Percentiles rank a stretch among this genome's conserved stretches.
phyloP scores from a whole-genome alignment of 768 basidiomycete species.

The Mycena crocata region DNA sequence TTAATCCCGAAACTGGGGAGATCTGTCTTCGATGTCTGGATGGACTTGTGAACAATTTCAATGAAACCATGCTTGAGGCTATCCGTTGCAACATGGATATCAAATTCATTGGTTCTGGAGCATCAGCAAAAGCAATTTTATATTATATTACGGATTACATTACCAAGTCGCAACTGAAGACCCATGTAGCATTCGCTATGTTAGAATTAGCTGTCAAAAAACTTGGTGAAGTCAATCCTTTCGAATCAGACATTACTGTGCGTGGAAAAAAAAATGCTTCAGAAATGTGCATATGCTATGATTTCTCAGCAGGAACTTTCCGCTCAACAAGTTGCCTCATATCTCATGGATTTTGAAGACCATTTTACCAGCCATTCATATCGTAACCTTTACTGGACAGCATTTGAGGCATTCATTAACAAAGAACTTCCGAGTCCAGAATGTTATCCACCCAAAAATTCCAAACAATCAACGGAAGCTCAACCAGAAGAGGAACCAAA shows the following conservation, averaged over 20 bases:
- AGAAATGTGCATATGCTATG: slow-evolving; percentile 40
- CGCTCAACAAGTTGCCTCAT: slow-evolving; percentile 41
- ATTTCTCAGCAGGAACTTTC: slow-evolving; percentile 39
- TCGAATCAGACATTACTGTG: background rate
- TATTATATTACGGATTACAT: slow-evolving; percentile 53
- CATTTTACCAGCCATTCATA: slow-evolving; percentile 44
- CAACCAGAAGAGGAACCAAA: background rate
- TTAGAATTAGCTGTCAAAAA: slow-evolving; percentile 31
- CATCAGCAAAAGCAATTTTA: slow-evolving; percentile 42
- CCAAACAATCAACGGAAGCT: background rate
- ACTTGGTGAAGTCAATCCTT: slow-evolving; percentile 25
- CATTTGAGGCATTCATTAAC: slow-evolving; percentile 16
- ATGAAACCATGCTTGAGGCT: slow-evolving; percentile 25
- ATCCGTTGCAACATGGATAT: slow-evolving; percentile 34
- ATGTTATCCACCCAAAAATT: background rate
- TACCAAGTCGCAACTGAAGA: slow-evolving; percentile 41
- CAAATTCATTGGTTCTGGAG: slow-evolving; percentile 38
- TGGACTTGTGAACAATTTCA: slow-evolving; percentile 23
- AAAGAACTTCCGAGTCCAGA: slow-evolving; percentile 15
- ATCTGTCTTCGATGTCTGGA: background rate
- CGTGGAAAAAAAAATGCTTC: slow-evolving; percentile 39
- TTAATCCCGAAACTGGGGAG: slow-evolving; percentile 9
- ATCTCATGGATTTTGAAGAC: slow-evolving; percentile 41
- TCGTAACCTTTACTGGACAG: slow-evolving; percentile 40
- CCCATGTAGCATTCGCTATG: slow-evolving; percentile 33